phyloP scores from a whole-genome alignment of 164 flowering plant species.

The Cinnamomum chago region DNA sequence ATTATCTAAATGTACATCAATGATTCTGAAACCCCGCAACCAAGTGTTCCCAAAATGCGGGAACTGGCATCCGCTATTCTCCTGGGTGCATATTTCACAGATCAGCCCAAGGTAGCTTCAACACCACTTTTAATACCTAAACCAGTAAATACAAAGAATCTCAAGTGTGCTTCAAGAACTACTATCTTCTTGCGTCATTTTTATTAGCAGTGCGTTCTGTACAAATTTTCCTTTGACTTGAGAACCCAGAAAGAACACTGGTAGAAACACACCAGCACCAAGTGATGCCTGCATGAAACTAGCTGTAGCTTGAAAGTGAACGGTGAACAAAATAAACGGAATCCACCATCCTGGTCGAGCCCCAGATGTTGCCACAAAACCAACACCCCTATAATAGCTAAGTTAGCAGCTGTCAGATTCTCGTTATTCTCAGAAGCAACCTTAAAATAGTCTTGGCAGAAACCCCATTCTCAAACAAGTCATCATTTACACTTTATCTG shows the following conservation, averaged over 20 bases:
- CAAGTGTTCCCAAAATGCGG: neutral
- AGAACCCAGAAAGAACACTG: neutral
- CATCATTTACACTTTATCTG: neutral
- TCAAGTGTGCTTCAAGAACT: neutral
- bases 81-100: neutral
- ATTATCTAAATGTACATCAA: neutral
- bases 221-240: neutral
- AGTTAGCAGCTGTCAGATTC: neutral
- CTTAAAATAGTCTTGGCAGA: too few species aligned
- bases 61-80: neutral
- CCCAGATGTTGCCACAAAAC: neutral
- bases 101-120: neutral
- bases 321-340: neutral
- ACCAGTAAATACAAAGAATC: neutral
- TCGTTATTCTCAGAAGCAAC: neutral
- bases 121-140: neutral
- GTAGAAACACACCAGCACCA: neutral
- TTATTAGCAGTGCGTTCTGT: neutral
- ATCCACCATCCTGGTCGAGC: neutral
- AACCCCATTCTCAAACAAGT: neutral
- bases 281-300: conserved; percentile 1
- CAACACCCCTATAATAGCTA: neutral
- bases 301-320: neutral
- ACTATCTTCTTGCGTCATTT: neutral
- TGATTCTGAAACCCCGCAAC: neutral